These are phyloP conservation scores for Myxozyma neotropica DNA, from an alignment of 805 yeast genomes.

Conservation along the genomic window DNA sequence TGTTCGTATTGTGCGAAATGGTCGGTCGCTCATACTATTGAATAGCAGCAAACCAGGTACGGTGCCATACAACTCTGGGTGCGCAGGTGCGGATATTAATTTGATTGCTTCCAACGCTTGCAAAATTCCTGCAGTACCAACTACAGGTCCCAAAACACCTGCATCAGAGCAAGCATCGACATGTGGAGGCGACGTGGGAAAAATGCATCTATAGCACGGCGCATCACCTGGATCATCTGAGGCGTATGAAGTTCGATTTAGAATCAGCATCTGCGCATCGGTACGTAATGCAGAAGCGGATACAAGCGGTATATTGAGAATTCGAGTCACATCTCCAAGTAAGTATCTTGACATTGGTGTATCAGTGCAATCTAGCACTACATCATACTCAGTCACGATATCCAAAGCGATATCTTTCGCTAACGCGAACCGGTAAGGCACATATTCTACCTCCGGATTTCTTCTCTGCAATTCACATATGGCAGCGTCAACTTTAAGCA, in stretches of 20 bases:
- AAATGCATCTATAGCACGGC: constrained; percentile 94
- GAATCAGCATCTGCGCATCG: constrained; percentile 84
- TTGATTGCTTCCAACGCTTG: constrained; percentile 90
- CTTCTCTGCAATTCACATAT: constrained; percentile 39
- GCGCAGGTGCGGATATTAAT: constrained; percentile 57
- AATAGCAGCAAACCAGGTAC: constrained; percentile 50
- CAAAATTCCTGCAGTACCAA: constrained; percentile 83
- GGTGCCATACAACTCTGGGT: constrained; percentile 62
- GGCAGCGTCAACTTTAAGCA: constrained; percentile 80
- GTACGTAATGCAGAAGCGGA: constrained; percentile 91
- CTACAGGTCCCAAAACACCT: constrained; percentile 95
- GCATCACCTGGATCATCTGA: constrained; percentile 43
- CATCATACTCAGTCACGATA: constrained; percentile 66
- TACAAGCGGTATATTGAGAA: constrained; percentile 57
- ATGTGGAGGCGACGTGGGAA: constrained; percentile 84
- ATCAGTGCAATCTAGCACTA: constrained; percentile 92
- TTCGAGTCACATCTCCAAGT: constrained; percentile 77
- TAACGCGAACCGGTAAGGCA: constrained; percentile 1
- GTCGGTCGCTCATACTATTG: constrained; percentile 59
- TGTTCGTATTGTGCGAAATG: constrained; percentile 74
- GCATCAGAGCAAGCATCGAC: constrained; percentile 89
- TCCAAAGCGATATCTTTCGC: constrained; percentile 60
- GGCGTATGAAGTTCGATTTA: constrained; percentile 48
- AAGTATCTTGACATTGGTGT: constrained; percentile 85
- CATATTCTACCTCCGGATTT: constrained; percentile 69